Evolutionary conservation across 2,329 filamentous ascomycete genomes (phyloP), one percentile per base, ranked within the genome.

Genomic region (Fusarium sororula): DNA sequence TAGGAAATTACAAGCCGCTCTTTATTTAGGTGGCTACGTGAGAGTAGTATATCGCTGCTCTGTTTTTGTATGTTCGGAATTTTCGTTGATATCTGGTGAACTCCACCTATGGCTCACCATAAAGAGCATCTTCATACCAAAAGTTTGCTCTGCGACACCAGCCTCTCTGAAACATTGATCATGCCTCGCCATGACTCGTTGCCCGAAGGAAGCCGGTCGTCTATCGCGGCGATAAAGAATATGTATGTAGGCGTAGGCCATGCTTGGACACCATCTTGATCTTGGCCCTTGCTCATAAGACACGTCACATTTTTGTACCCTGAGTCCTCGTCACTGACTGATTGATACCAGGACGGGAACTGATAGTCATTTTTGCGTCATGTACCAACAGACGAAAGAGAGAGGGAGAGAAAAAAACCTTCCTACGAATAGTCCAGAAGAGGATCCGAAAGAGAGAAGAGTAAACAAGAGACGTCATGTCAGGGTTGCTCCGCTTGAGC

Each of bases 251-350:
- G 13, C n/a, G 30, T 51, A 35, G 50, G 18, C 30, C 50, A 53
- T 44, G 28, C 30, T 68, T 61, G 56, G 24, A 58, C 48, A 45
- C 63, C 61, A 51, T 68, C 61, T 70, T 65, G 39, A 63, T 68
- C 60, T 50, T 53, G 47, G 61, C 63, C 70, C 69, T 66, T 67
- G 66, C 63, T 61, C 61, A 56, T 58, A 62, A 66, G 75, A 73
- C 75, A 75, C 72, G 71, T 76, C 75, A 75, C 56, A 68, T 68
- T 68, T 70, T 57, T 67, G 55, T 66, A 66, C 68, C 63, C 41
- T 69, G 66, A 71, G 54, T 58, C 56, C 45, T 66, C 66, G 63
- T 67, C 69, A 59, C 71, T 78, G 64, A 68, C 72, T 63, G 67
- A 73, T 72, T 72, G 41, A 75, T 57, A 63, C 69, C 48, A 61